Conservation (phyloP, 441 rosid genomes). For the Isatis lusitanica region DNA sequence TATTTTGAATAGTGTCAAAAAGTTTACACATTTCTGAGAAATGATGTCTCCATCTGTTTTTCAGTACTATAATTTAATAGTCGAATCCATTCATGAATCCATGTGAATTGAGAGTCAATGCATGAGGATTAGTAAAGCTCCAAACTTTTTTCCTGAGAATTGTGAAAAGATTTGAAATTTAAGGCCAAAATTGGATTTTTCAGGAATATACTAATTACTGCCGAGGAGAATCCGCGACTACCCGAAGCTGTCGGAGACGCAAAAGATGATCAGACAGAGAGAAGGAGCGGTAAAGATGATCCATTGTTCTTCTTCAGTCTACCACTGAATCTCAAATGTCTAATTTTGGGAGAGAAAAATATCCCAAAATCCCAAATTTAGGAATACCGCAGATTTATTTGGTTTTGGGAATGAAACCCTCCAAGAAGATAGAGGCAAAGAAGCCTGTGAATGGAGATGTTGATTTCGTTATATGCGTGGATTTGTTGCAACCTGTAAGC, state of each 20-base stretch:
- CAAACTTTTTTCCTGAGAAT: neutral
- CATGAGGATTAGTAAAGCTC: neutral
- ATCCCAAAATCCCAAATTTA: slow-evolving; percentile 8
- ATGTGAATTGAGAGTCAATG: neutral
- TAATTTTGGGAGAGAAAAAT: neutral
- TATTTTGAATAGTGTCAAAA: slow-evolving; percentile 1
- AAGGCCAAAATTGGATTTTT: neutral
- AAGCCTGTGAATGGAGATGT: neutral
- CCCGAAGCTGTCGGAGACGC: slow-evolving; percentile 13
- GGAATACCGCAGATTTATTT: slow-evolving; percentile 11
- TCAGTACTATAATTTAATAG: neutral
- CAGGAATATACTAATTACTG: neutral
- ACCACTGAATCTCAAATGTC: slow-evolving; percentile 16
- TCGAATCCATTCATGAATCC: neutral
- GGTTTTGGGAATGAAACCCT: slow-evolving; percentile 16
- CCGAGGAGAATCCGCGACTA: slow-evolving; percentile 4
- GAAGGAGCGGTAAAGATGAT: neutral
- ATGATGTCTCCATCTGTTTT: neutral
- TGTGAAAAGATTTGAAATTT: neutral
- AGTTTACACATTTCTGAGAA: neutral
- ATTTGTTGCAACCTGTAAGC: neutral
- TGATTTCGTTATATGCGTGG: neutral
- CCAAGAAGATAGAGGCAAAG: slow-evolving; percentile 16
- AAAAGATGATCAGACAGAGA: slow-evolving; percentile 6
- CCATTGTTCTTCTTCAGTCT: slow-evolving; percentile 16